Conservation (phyloP, 331 rosid genomes). For the Rosa hybrid region DNA sequence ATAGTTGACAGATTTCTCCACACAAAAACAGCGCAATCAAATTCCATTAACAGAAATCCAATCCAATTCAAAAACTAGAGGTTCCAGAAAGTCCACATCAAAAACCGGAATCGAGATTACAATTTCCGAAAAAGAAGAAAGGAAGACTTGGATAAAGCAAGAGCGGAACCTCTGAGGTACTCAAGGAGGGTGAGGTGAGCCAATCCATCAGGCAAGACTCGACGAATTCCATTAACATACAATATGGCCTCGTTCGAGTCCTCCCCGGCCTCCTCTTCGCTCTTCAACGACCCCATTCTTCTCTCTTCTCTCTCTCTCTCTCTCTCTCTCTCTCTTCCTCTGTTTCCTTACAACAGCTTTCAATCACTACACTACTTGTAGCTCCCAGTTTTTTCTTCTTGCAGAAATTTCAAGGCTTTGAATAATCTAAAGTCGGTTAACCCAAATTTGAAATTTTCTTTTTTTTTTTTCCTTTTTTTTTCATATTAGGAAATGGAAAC, state of each 20-base stretch:
- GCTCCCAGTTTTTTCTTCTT: too few relatives aligned
- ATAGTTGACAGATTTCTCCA: too few relatives aligned
- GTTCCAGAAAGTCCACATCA: background rate
- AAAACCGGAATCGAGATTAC: background rate
- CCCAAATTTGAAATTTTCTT: too few relatives aligned
- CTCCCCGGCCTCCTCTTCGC: conserved; percentile 35
- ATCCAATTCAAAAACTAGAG: background rate
- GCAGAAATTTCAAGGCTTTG: too few relatives aligned
- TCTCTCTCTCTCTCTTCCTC: too few relatives aligned
- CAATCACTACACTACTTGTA: too few relatives aligned
- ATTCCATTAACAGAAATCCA: background rate
- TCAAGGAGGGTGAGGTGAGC: conserved; percentile 90
- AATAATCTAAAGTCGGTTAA: too few relatives aligned
- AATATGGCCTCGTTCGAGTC: conserved; percentile 49
- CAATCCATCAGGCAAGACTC: conserved; percentile 66
- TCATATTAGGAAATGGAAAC: too few relatives aligned
- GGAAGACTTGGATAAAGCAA: background rate
- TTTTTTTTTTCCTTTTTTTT: too few relatives aligned
- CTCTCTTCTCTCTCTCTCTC: background rate
- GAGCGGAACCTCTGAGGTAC: conserved; percentile 74
- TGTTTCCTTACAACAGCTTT: too few relatives aligned
- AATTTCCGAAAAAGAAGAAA: background rate
- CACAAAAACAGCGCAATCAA: too few relatives aligned
- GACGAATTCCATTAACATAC: conserved; percentile 72
- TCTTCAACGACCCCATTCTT: conserved; percentile 80